Percentiles rank a stretch among this genome's conserved stretches.
phyloP scores from a whole-genome alignment of 257 asterid genomes.

The Scutellaria minor region DNA sequence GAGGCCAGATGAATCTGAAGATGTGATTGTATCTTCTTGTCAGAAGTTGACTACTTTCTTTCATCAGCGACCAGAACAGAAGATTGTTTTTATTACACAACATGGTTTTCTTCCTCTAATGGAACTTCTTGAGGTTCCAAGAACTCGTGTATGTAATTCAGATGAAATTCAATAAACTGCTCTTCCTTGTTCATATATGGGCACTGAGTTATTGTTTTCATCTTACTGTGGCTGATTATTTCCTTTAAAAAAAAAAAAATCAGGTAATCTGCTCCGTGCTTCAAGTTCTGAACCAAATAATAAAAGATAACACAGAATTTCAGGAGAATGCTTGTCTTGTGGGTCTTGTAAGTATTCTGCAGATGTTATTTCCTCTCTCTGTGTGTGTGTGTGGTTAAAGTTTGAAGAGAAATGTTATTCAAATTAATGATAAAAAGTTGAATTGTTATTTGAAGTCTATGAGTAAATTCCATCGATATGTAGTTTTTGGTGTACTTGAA shows the following conservation, averaged over 20 bases:
- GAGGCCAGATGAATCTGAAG: slow-evolving; percentile 96
- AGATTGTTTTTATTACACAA: slow-evolving; percentile 84
- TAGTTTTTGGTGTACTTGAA: slow-evolving; percentile 12
- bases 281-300: slow-evolving; percentile 88
- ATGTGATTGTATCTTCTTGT: slow-evolving; percentile 84
- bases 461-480: slow-evolving; percentile 1
- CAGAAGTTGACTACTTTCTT: slow-evolving; percentile 86
- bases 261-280: slow-evolving; percentile 91
- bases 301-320: slow-evolving; percentile 86
- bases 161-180: slow-evolving; percentile 32
- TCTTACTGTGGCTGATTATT: slow-evolving; percentile 27
- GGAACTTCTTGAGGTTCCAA: slow-evolving; percentile 95
- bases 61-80: slow-evolving; percentile 91
- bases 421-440: slow-evolving; percentile 10
- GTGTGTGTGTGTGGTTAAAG: slow-evolving; percentile 6
- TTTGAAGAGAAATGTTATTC: slow-evolving; percentile 21
- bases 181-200: slow-evolving; percentile 31
- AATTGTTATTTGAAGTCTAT: not conserved
- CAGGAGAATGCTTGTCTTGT: slow-evolving; percentile 99
- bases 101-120: slow-evolving; percentile 94
- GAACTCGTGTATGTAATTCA: slow-evolving; percentile 69
- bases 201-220: slow-evolving; percentile 7
- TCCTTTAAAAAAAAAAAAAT: slow-evolving; percentile 22
- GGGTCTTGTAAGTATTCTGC: slow-evolving; percentile 80
- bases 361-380: slow-evolving; percentile 24